phyloP scores from a whole-genome alignment of 768 basidiomycete species.

The Mycena indigotica region DNA sequence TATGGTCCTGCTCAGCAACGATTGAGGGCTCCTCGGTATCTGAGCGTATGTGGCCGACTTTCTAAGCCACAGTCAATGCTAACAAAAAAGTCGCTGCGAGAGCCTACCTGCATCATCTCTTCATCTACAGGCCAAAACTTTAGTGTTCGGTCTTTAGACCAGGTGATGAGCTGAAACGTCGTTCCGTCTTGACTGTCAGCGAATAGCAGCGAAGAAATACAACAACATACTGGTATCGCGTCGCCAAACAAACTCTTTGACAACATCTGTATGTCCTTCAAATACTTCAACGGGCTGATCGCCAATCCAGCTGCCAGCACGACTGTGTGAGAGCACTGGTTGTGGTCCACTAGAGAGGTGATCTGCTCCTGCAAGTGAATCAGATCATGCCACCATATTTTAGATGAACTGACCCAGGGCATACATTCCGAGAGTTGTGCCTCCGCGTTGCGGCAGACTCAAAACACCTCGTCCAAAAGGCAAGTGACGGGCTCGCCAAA shows the following conservation, averaged over 20 bases:
- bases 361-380: too few relatives aligned
- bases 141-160: slow-evolving; percentile 88
- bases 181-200: slow-evolving; percentile 30
- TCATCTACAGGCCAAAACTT: slow-evolving; percentile 86
- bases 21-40: background rate
- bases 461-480: slow-evolving; percentile 91
- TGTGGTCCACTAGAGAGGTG: slow-evolving; percentile 17
- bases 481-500: slow-evolving; percentile 90
- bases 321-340: slow-evolving; percentile 7
- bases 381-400: too few relatives aligned
- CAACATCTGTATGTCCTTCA: slow-evolving; percentile 89
- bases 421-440: slow-evolving; percentile 86
- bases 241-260: slow-evolving; percentile 98
- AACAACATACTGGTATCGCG: slow-evolving; percentile 51
- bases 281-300: slow-evolving; percentile 69
- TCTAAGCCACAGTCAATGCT: slow-evolving; percentile 36
- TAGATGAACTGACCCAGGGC: slow-evolving; percentile 36
- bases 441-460: slow-evolving; percentile 85
- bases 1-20: slow-evolving; percentile 1
- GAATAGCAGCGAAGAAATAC: background rate
- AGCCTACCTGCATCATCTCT: slow-evolving; percentile 65
- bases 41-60: slow-evolving; percentile 45
- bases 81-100: slow-evolving; percentile 1
- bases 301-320: slow-evolving; percentile 20
- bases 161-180: slow-evolving; percentile 64